These are phyloP conservation scores for Corrigiola litoralis DNA, from an alignment of 179 eudicot species.

Conservation along the genomic window DNA sequence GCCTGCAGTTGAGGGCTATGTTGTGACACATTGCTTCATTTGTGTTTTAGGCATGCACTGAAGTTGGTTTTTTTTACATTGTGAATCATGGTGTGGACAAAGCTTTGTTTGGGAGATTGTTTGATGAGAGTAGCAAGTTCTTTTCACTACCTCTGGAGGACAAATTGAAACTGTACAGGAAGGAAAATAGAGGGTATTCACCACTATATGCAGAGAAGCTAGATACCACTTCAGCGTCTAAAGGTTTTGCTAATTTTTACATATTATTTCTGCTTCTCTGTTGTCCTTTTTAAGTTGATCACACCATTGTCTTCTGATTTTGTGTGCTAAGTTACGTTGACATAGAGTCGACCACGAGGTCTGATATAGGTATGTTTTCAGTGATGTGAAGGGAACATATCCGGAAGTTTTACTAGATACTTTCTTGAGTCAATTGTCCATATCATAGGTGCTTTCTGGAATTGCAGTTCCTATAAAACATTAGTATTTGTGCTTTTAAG, in stretches of 20 bases:
- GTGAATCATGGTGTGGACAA: constrained; percentile 71
- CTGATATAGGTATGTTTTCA: not conserved
- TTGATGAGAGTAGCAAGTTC: constrained; percentile 54
- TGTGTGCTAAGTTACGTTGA: not conserved
- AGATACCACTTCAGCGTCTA: constrained; percentile 32
- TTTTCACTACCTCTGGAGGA: constrained; percentile 58
- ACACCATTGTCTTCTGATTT: not conserved
- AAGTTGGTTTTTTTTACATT: constrained; percentile 73
- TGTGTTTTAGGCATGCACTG: constrained; percentile 52
- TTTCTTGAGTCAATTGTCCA: not conserved
- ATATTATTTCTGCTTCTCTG: not conserved
- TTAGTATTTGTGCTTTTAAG: too few species aligned
- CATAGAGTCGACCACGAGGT: not conserved
- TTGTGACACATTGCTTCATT: not conserved
- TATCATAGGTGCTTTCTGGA: too few species aligned
- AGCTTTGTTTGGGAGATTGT: constrained; percentile 33
- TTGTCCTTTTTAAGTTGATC: too few species aligned
- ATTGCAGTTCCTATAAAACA: too few species aligned
- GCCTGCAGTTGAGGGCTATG: not conserved
- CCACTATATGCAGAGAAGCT: constrained; percentile 62
- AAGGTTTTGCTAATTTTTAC: constrained; percentile 50
- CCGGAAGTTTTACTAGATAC: not conserved
- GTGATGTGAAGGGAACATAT: not conserved
- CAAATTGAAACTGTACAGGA: constrained; percentile 50
- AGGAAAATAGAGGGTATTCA: constrained; percentile 52